Percentiles rank a stretch among this genome's conserved stretches.
Evolutionary conservation across 73 alveolate genomes (phyloP).

Genomic region (Blepharisma stoltei): DNA sequence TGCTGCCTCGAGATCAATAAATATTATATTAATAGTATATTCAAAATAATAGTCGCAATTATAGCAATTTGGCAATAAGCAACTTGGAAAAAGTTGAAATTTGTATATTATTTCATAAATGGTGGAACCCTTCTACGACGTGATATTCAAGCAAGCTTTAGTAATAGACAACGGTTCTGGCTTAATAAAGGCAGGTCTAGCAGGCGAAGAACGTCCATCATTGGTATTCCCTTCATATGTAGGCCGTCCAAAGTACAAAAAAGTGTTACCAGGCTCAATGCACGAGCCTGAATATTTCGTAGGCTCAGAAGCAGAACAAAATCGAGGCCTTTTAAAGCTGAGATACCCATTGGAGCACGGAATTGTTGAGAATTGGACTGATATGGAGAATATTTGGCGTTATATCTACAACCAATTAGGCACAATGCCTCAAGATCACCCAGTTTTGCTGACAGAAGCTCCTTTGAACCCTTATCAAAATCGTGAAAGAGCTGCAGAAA

Average conservation of each 20-base stretch:
- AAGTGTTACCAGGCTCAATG: conserved; percentile 48
- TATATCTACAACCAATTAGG: conserved; percentile 63
- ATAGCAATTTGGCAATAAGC: too few species aligned
- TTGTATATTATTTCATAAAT: too few species aligned
- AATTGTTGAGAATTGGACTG: conserved; percentile 63
- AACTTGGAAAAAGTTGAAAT: too few species aligned
- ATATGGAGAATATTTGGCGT: conserved; percentile 77
- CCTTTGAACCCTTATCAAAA: conserved; percentile 75
- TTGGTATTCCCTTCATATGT: conserved; percentile 53
- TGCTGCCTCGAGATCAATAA: conserved; percentile 35
- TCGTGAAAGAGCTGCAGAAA: conserved; percentile 69
- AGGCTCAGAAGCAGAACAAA: conserved; percentile 61
- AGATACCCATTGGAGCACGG: conserved; percentile 66
- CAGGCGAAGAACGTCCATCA: conserved; percentile 58
- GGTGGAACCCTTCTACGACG: too few species aligned
- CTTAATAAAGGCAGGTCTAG: conserved; percentile 53
- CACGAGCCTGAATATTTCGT: conserved; percentile 43
- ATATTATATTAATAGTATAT: too few species aligned
- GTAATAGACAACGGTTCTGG: conserved; percentile 68
- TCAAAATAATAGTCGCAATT: too few species aligned
- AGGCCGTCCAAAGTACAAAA: conserved; percentile 58
- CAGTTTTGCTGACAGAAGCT: conserved; percentile 76
- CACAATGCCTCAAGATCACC: conserved; percentile 75
- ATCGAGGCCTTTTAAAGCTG: conserved; percentile 51
- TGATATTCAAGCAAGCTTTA: too few species aligned